A percentile compares a stretch with the other conserved stretches of the same genome.
Conservation (phyloP, 2,329 filamentous ascomycete genomes). For the Aspergillus sp. region DNA sequence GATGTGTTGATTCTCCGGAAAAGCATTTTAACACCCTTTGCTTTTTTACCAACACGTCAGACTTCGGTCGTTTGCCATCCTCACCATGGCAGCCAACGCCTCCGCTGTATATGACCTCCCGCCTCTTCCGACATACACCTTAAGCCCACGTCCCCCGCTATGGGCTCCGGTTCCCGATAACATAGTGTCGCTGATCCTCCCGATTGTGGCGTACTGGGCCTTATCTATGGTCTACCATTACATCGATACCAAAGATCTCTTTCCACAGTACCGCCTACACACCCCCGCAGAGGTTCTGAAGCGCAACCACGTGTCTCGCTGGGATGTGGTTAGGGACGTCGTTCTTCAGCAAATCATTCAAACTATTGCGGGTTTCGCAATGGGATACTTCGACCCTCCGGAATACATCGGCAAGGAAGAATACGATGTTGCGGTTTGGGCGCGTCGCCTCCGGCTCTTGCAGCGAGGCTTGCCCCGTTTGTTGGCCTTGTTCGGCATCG, state of each 20-base stretch:
- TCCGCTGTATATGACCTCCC: constrained; percentile 61
- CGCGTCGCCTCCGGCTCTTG: constrained; percentile 73
- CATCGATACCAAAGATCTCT: constrained; percentile 81
- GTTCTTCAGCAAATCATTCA: constrained; percentile 90
- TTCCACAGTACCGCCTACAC: constrained; percentile 88
- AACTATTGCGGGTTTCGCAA: constrained; percentile 65
- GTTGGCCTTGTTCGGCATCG: constrained; percentile 71
- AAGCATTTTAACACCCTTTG: constrained; percentile 1
- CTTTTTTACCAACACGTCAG: neutral
- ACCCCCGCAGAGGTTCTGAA: constrained; percentile 88
- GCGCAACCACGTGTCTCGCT: constrained; percentile 81
- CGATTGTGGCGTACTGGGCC: constrained; percentile 83
- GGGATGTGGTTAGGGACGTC: constrained; percentile 86
- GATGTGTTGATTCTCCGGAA: constrained; percentile 1
- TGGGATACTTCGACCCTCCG: constrained; percentile 71
- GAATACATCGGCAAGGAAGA: constrained; percentile 75
- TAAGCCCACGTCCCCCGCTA: constrained; percentile 68
- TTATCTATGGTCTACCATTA: constrained; percentile 83
- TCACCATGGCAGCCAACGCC: constrained; percentile 36
- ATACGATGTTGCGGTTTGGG: constrained; percentile 89
- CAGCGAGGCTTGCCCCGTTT: constrained; percentile 75
- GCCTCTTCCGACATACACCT: constrained; percentile 78
- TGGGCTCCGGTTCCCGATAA: constrained; percentile 79
- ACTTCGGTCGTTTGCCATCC: constrained; percentile 4
- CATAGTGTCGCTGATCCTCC: constrained; percentile 71